Conservation (phyloP, 1,284 basidiomycete species). For the Apiotrichum siamense region DNA sequence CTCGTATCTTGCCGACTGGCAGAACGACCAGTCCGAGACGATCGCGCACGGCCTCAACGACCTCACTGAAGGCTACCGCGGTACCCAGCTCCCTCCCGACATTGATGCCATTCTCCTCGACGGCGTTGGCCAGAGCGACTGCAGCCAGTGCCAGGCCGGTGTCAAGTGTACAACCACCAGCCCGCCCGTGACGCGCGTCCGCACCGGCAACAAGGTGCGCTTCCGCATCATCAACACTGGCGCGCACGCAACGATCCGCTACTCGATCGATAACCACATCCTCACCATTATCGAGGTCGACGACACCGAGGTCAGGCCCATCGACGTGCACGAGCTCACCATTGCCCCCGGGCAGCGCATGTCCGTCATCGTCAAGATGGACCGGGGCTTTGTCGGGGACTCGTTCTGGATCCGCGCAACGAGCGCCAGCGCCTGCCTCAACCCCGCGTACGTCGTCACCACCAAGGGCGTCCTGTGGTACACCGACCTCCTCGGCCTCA, state of each 20-base stretch:
- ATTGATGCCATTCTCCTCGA: conserved; percentile 29
- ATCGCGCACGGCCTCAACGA: conserved; percentile 20
- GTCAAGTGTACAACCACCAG: neutral
- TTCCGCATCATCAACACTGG: conserved; percentile 28
- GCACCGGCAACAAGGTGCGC: conserved; percentile 6
- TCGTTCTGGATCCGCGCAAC: conserved; percentile 37
- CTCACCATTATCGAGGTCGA: conserved; percentile 31
- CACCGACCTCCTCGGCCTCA: conserved; percentile 9
- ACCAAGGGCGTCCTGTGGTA: conserved; percentile 8
- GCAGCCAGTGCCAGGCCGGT: neutral
- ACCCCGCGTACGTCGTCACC: neutral
- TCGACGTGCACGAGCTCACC: conserved; percentile 21
- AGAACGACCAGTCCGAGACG: conserved; percentile 25
- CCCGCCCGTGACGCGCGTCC: conserved; percentile 3
- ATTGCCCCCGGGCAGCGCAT: conserved; percentile 32
- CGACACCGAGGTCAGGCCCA: conserved; percentile 22
- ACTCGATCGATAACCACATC: conserved; percentile 28
- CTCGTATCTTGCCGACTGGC: conserved; percentile 27
- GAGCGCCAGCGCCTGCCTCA: conserved; percentile 15
- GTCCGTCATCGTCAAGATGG: conserved; percentile 33
- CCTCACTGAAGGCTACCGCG: neutral
- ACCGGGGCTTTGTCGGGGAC: conserved; percentile 24
- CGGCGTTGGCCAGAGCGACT: conserved; percentile 17
- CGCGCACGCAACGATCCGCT: conserved; percentile 15
- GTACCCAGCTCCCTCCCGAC: conserved; percentile 10